Evolutionary conservation across 352 stramenopile species (phyloP).

Genomic region (Globisporangium iwayamae): DNA sequence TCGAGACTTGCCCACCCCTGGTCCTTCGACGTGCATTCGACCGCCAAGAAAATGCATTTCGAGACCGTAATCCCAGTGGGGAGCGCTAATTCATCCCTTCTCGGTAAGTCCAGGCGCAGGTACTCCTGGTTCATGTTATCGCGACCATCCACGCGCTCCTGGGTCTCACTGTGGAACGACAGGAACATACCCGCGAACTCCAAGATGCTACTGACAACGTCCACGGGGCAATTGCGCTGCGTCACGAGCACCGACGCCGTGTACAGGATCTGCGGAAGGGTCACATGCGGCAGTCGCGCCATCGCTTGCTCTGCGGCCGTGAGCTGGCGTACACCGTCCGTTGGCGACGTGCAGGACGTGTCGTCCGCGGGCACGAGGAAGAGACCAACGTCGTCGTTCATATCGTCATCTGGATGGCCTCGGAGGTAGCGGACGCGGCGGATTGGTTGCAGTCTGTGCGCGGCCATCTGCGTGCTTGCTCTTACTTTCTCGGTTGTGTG

Average conservation of each 20-base stretch:
- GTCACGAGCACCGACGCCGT: slow-evolving; percentile 37
- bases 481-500: not conserved
- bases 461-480: not conserved
- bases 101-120: slow-evolving; percentile 37
- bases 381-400: slow-evolving; percentile 25
- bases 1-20: slow-evolving; percentile 61
- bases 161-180: slow-evolving; percentile 38
- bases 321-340: slow-evolving; percentile 35
- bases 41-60: slow-evolving; percentile 39
- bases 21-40: slow-evolving; percentile 62
- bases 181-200: slow-evolving; percentile 51
- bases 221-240: slow-evolving; percentile 21
- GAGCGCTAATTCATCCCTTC: slow-evolving; percentile 27
- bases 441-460: not conserved
- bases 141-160: slow-evolving; percentile 22
- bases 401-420: not conserved
- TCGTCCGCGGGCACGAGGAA: slow-evolving; percentile 35
- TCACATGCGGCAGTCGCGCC: slow-evolving; percentile 43
- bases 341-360: slow-evolving; percentile 27
- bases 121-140: slow-evolving; percentile 62
- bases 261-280: slow-evolving; percentile 34
- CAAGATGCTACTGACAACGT: slow-evolving; percentile 29
- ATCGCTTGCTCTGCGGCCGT: slow-evolving; percentile 27
- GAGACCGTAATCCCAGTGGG: slow-evolving; percentile 36
- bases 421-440: not conserved